Base-by-base conservation (phyloP, 23 red algal genomes). In the Gracilariopsis chorda region DNA sequence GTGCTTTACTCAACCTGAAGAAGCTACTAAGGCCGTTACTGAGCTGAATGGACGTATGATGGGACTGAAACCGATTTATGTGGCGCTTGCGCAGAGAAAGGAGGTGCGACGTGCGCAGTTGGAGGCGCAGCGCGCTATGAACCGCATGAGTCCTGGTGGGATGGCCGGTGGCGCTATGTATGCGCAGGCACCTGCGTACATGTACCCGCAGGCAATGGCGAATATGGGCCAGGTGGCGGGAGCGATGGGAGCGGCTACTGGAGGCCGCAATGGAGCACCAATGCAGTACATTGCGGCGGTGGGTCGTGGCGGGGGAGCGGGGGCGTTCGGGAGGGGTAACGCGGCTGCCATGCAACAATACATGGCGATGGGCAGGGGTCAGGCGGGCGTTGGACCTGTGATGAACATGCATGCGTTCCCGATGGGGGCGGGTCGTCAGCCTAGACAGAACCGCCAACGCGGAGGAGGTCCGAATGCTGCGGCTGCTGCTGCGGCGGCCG, bases 11-110 rank as follows among this genome's bases (percentile, higher is more conserved):
- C 87, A 88, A 16, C 97, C 93, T 13, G 97, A 96, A 27, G 97
- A 99, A 77, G 97, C 97, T 13, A 99, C 90, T 16, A 99, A 99
- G 87, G 97, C 97, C 11, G 97, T 99, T 1, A 96, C 93, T 43
- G 97, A 96, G 51, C 85, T 99, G 53, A 99, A 99, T 39, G 89
- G 90, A 8, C 90, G 93, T 27, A 96, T 99, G 82, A 62, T 99
- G 25, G 97, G 97, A 7, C 80, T 83, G 5, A 99, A 99, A 74
- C 97, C 97, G 10, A 92, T 99, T 41, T 99, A 96, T 72, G 97
- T 99, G 39, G 94, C 93, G 20, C 92, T 95, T 32, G 93, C 93
- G 13, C 93, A 99, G 78, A 82, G 97, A 46, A 99, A 95, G 78
- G 97, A 99, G 45, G 87, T 88, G 14, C 85, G 97, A 34, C 89